Percentiles rank a stretch among this genome's conserved stretches.
phyloP scores from a whole-genome alignment of 768 basidiomycete species.

The Daedalea quercina region DNA sequence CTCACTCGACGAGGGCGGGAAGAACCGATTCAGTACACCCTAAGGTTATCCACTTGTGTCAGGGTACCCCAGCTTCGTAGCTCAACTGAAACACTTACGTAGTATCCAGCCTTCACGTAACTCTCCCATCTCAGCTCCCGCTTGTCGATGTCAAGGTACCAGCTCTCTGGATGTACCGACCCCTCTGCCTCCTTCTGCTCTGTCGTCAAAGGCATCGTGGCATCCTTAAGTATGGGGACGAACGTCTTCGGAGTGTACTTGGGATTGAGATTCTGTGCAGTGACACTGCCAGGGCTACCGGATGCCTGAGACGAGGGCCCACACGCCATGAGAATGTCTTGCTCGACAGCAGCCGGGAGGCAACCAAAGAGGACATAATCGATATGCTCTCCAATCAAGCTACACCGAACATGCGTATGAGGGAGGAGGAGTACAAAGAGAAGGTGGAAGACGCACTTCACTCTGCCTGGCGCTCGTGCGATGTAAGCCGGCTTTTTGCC shows the following conservation, averaged over 20 bases:
- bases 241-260: slow-evolving; percentile 59
- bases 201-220: slow-evolving; percentile 14
- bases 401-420: background rate
- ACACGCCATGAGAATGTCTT: slow-evolving; percentile 79
- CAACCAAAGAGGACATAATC: slow-evolving; percentile 83
- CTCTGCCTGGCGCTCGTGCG: slow-evolving; percentile 71
- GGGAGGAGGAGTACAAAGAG: background rate
- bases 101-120: slow-evolving; percentile 83
- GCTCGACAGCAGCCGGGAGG: slow-evolving; percentile 78
- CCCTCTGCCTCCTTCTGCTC: slow-evolving; percentile 28
- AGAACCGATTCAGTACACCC: slow-evolving; percentile 66
- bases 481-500: slow-evolving; percentile 65
- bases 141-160: slow-evolving; percentile 74
- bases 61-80: background rate
- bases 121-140: slow-evolving; percentile 75
- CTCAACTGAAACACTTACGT: slow-evolving; percentile 39
- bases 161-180: slow-evolving; percentile 36
- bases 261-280: slow-evolving; percentile 53
- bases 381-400: slow-evolving; percentile 66
- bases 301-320: slow-evolving; percentile 25
- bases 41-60: slow-evolving; percentile 15
- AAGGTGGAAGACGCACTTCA: slow-evolving; percentile 48
- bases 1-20: slow-evolving; percentile 24
- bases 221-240: slow-evolving; percentile 36
- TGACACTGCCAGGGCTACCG: slow-evolving; percentile 43